phyloP scores from a whole-genome alignment of 2,329 filamentous ascomycete species.

The Colletotrichum lindemuthianum region DNA sequence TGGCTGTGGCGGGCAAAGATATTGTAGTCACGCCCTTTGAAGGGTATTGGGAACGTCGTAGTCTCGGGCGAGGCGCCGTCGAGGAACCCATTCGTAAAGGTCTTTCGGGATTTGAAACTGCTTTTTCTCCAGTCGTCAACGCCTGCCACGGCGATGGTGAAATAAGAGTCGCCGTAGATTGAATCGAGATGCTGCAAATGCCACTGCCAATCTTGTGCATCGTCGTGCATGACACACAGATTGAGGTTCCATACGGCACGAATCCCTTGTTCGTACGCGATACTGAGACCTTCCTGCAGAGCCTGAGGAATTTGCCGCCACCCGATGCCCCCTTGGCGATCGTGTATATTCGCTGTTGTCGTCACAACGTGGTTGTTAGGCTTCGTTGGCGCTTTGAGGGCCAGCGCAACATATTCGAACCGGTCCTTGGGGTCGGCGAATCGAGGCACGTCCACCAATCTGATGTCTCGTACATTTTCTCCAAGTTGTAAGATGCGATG shows the following conservation, averaged over 20 bases:
- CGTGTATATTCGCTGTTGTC: slow-evolving; percentile 5
- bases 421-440: background rate
- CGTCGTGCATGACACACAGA: slow-evolving; percentile 14
- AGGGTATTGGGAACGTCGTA: too few species aligned
- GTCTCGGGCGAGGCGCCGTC: background rate
- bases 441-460: background rate
- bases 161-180: slow-evolving; percentile 1
- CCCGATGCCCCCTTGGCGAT: background rate
- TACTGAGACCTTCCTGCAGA: slow-evolving; percentile 9
- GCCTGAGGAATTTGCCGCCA: slow-evolving; percentile 24
- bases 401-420: slow-evolving; percentile 7
- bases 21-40: background rate
- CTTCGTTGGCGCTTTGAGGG: background rate
- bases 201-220: slow-evolving; percentile 8
- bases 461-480: slow-evolving; percentile 14
- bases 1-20: background rate
- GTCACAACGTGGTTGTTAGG: background rate
- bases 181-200: slow-evolving; percentile 11
- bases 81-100: background rate
- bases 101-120: background rate
- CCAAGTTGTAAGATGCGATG: slow-evolving; percentile 6
- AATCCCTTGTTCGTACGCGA: slow-evolving; percentile 14
- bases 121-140: slow-evolving; percentile 3
- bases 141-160: slow-evolving; percentile 21
- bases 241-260: slow-evolving; percentile 3